phyloP scores from a whole-genome alignment of 2,329 filamentous ascomycete genomes.

The Penicillium sp. region DNA sequence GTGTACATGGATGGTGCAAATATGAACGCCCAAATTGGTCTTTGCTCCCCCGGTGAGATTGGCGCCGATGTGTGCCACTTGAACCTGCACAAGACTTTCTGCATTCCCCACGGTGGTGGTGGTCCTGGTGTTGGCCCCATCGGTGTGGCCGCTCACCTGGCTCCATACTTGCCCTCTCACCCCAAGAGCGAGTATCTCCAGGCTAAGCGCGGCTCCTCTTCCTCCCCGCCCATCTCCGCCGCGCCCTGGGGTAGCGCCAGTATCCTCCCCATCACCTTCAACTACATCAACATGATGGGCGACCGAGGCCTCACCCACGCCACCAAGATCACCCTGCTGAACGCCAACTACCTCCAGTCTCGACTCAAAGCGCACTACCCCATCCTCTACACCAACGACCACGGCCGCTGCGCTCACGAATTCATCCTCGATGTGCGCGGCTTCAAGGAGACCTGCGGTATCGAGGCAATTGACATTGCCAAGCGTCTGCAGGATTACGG shows the following conservation, averaged over 20 bases:
- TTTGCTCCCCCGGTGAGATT: constrained; percentile 91
- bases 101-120: constrained; percentile 91
- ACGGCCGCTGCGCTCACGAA: constrained; percentile 88
- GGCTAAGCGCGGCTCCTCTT: constrained; percentile 37
- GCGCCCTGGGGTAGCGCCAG: constrained; percentile 82
- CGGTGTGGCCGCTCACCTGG: constrained; percentile 77
- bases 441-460: constrained; percentile 73
- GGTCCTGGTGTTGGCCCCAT: constrained; percentile 92
- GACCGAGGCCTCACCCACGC: constrained; percentile 75
- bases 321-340: constrained; percentile 87
- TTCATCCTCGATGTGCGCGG: constrained; percentile 87
- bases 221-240: constrained; percentile 66
- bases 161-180: constrained; percentile 68
- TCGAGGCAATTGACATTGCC: constrained; percentile 91
- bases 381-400: constrained; percentile 87
- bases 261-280: constrained; percentile 90
- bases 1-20: constrained; percentile 99
- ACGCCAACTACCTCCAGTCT: constrained; percentile 93
- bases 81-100: constrained; percentile 98
- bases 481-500: constrained; percentile 96
- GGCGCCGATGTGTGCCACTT: constrained; percentile 95
- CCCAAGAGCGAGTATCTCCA: constrained; percentile 49
- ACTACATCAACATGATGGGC: constrained; percentile 93
- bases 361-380: constrained; percentile 79
- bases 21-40: constrained; percentile 95